Base-by-base conservation (phyloP, 306 rosid species). In the Abrus pulchellus region DNA sequence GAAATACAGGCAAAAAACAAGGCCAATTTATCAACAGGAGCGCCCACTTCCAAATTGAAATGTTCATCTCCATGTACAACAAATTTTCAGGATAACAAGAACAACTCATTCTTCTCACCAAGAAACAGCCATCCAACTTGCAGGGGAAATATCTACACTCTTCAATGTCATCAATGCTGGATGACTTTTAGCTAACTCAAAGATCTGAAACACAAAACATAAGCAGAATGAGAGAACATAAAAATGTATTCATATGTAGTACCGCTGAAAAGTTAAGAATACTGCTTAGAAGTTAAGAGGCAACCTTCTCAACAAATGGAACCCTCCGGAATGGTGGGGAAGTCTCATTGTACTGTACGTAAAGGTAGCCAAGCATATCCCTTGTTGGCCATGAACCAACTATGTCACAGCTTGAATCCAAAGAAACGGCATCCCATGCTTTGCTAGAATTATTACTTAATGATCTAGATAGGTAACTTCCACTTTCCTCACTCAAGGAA, bases 81-180 rank as follows among this genome's bases (percentile, higher is more conserved):
- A 75, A 33, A 43, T 30, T 53, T 53, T 72, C 8, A 66, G 8
- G 9, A 38, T 63, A 55, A 78, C 10, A 86, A 43, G 63, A 76
- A 64, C 32, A 80, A 75, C 8, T n/a, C 76, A 34, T 14, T 74
- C 45, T 27, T 48, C 91, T 91, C 89, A 93, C 97, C 97, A 93
- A 36, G 97, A 84, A 83, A 93, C 89, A 49, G 97, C 88, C 93
- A 93, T 91, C 97, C 97, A 93, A 82, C 97, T 89, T 2, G 93
- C 89, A 0, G 97, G 97, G 5, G 90, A 91, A 87, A 93, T 80
- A 81, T 91, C 97, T 30, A 91, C 89, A 33, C 93, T 89, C 84
- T 85, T 91, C 68, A 93, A 79, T 1, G 92, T 87, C 87, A 80
- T 85, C 29, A 93, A 29, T 5, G 90, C 89, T 0, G 97, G 94